Conservation (phyloP, 345 rosid genomes). For the Punica granatum region DNA sequence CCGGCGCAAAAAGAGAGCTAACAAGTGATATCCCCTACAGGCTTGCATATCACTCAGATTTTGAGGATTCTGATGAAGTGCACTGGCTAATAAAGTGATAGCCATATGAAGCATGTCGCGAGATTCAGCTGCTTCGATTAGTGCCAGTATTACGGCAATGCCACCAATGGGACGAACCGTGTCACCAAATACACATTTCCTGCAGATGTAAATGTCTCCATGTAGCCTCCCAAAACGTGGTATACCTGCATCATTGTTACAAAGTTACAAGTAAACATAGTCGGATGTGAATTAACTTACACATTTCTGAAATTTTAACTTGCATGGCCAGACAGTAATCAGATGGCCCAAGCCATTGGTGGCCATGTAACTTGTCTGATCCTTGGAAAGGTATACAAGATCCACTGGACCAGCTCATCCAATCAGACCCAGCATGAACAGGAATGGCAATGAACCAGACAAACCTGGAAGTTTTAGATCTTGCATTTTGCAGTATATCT, state of each 20-base stretch:
- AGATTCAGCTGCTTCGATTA: slow-evolving; percentile 91
- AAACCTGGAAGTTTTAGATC: background rate
- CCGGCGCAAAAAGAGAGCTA: slow-evolving; percentile 85
- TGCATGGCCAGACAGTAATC: background rate
- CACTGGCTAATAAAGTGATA: slow-evolving; percentile 76
- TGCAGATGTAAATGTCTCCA: slow-evolving; percentile 77
- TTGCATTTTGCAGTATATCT: background rate
- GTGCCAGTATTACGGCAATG: slow-evolving; percentile 75
- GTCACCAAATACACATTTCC: slow-evolving; percentile 89
- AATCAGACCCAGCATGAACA: background rate
- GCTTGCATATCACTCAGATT: slow-evolving; percentile 93
- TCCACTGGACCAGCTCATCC: background rate
- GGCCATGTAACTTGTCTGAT: background rate
- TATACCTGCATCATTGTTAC: slow-evolving; percentile 65
- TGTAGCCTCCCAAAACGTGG: slow-evolving; percentile 92
- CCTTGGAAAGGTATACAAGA: background rate
- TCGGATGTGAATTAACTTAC: background rate
- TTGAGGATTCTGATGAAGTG: slow-evolving; percentile 95
- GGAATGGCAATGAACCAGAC: background rate
- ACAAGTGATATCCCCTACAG: slow-evolving; percentile 96
- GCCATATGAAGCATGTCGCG: slow-evolving; percentile 98
- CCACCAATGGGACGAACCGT: slow-evolving; percentile 88
- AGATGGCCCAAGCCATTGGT: background rate
- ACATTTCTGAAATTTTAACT: background rate
- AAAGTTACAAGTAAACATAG: slow-evolving; percentile 1